Conservation (phyloP, 169 alveolate genomes). For the Eimeria praecox region DNA sequence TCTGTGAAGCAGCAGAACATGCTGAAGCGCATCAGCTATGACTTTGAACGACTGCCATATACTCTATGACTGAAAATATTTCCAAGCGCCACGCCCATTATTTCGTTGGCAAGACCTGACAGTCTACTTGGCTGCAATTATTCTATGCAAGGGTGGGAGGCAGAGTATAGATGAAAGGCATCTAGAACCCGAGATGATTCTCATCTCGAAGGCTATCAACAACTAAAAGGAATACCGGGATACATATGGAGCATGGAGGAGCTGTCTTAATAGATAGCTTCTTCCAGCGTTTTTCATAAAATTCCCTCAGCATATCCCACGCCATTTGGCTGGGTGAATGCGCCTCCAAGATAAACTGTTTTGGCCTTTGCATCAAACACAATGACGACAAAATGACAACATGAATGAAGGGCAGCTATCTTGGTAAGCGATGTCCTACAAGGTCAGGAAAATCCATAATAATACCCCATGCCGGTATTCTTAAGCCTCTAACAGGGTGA, state of each 20-base stretch:
- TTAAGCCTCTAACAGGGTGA: not conserved
- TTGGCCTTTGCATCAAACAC: not conserved
- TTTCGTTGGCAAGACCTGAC: not conserved
- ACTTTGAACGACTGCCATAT: not conserved
- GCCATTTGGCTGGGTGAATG: not conserved
- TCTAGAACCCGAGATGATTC: not conserved
- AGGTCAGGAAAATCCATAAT: conserved; percentile 14
- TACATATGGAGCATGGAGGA: not conserved
- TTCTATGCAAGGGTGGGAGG: not conserved
- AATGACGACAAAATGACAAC: not conserved
- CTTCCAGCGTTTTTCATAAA: not conserved
- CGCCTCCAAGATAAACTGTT: not conserved
- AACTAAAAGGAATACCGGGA: not conserved
- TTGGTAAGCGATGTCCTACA: not conserved
- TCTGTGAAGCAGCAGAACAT: not conserved
- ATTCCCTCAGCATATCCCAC: not conserved
- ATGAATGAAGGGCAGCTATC: not conserved
- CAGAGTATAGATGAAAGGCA: not conserved
- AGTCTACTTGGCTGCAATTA: not conserved
- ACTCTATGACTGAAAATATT: too few relatives aligned
- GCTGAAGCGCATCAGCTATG: not conserved
- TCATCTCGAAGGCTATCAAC: not conserved
- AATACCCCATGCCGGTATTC: not conserved
- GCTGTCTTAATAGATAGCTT: not conserved
- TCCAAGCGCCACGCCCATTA: not conserved